Percentiles rank a stretch among this genome's conserved stretches.
phyloP scores from a whole-genome alignment of 1,284 basidiomycete genomes.

The Ustilago xerochloae region DNA sequence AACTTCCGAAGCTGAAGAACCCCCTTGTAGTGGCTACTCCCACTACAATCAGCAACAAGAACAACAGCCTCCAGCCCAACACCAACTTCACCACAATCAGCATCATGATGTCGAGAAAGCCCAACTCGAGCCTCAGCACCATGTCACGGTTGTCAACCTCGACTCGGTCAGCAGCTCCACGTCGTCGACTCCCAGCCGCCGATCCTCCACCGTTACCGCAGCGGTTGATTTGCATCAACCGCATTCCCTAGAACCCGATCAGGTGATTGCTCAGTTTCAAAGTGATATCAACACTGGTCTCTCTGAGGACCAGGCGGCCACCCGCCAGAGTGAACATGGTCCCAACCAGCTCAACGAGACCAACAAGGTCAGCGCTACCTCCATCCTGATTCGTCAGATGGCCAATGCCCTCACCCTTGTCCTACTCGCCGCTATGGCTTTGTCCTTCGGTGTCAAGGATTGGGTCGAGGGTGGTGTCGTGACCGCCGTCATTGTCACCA shows the following conservation, averaged over 20 bases:
- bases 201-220: constrained; percentile 52
- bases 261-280: constrained; percentile 43
- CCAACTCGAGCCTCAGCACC: constrained; percentile 26
- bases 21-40: constrained; percentile 60
- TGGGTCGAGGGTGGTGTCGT: constrained; percentile 77
- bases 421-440: constrained; percentile 74
- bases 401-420: constrained; percentile 62
- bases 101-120: constrained; percentile 26
- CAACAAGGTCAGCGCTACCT: constrained; percentile 51
- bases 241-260: constrained; percentile 54
- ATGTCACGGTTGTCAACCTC: constrained; percentile 33
- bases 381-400: constrained; percentile 61
- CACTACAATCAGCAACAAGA: constrained; percentile 25
- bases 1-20: constrained; percentile 50
- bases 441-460: constrained; percentile 73
- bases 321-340: constrained; percentile 41
- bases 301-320: constrained; percentile 35
- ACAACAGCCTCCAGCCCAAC: constrained; percentile 20
- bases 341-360: constrained; percentile 56
- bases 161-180: constrained; percentile 19
- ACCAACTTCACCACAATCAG: constrained; percentile 18
- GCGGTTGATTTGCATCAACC: constrained; percentile 59
- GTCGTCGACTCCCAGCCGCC: constrained; percentile 32
- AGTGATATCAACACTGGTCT: constrained; percentile 51
- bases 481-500: constrained; percentile 71